Conservation (phyloP, 2,329 filamentous ascomycete genomes). For the Aureobasidium pullulans region DNA sequence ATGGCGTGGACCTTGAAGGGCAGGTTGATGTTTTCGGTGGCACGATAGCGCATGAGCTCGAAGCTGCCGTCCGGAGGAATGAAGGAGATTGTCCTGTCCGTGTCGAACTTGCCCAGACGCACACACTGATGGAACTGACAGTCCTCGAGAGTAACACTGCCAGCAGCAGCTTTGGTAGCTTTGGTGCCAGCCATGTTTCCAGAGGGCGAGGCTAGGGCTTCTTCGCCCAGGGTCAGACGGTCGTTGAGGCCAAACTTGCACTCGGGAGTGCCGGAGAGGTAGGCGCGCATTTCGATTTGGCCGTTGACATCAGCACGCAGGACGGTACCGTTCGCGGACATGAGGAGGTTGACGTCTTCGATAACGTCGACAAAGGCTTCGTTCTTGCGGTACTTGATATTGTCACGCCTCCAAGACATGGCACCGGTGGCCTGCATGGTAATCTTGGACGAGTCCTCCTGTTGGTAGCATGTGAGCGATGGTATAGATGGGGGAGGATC, state of each 20-base stretch:
- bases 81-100: slow-evolving; percentile 93
- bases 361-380: slow-evolving; percentile 99
- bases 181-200: slow-evolving; percentile 77
- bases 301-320: slow-evolving; percentile 93
- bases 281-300: slow-evolving; percentile 97
- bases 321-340: slow-evolving; percentile 95
- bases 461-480: background rate
- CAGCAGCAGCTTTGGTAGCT: slow-evolving; percentile 89
- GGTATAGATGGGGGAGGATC: slow-evolving; percentile 24
- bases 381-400: slow-evolving; percentile 99
- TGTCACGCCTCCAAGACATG: slow-evolving; percentile 90
- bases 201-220: slow-evolving; percentile 52
- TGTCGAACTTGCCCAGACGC: slow-evolving; percentile 93
- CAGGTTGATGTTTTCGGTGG: slow-evolving; percentile 96
- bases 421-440: slow-evolving; percentile 99
- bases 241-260: slow-evolving; percentile 99
- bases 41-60: slow-evolving; percentile 96
- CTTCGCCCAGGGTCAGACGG: slow-evolving; percentile 74
- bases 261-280: slow-evolving; percentile 90
- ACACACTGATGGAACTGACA: slow-evolving; percentile 99
- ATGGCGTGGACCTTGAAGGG: slow-evolving; percentile 99
- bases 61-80: slow-evolving; percentile 96
- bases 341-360: slow-evolving; percentile 95
- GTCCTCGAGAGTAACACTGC: slow-evolving; percentile 91
- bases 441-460: slow-evolving; percentile 89